A percentile compares a stretch with the other conserved stretches of the same genome.
Conservation (phyloP, 2,329 filamentous ascomycete species). For the Ustulina deusta region DNA sequence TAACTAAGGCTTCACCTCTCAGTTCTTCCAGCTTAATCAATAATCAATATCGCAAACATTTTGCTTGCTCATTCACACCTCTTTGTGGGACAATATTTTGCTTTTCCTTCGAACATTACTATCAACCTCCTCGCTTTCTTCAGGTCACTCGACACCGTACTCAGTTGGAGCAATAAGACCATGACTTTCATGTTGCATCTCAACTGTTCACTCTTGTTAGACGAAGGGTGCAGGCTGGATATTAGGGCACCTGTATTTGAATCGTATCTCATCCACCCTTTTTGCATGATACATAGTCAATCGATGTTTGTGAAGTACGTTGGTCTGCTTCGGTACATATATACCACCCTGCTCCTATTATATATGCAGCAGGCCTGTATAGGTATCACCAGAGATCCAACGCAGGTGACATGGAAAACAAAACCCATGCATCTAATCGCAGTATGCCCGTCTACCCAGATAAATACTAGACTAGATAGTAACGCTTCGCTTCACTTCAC, state of each 20-base stretch:
- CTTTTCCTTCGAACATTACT: neutral
- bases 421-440: neutral
- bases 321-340: no score
- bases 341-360: neutral
- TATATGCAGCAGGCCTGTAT: neutral
- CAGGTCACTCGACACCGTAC: no score
- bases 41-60: neutral
- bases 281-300: neutral
- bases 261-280: neutral
- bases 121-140: neutral
- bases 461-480: no score
- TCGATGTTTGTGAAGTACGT: no score
- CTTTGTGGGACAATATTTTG: neutral
- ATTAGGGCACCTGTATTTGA: neutral
- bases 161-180: neutral
- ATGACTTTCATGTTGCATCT: neutral
- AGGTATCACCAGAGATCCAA: neutral
- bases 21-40: neutral
- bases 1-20: neutral
- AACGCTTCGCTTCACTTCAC: neutral
- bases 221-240: neutral
- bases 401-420: neutral
- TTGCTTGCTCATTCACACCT: neutral
- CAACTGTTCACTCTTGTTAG: neutral
- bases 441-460: neutral